phyloP scores from a whole-genome alignment of 495 filamentous ascomycete genomes.

The Tuber microsphaerosporum region DNA sequence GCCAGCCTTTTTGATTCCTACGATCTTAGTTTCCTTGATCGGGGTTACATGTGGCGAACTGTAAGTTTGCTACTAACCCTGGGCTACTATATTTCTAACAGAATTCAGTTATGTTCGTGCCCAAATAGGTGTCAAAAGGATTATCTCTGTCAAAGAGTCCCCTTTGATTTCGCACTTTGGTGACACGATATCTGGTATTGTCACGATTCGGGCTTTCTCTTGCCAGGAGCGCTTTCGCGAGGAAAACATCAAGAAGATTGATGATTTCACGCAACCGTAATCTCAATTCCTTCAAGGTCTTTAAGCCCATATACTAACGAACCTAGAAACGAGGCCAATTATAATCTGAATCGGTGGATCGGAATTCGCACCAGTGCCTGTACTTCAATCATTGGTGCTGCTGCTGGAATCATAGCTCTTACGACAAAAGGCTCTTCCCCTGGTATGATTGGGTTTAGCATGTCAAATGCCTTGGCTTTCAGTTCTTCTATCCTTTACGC shows the following conservation, averaged over 20 bases:
- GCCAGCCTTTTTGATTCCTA: conserved; percentile 45
- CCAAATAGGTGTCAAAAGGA: conserved; percentile 44
- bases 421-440: conserved; percentile 40
- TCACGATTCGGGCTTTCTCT: conserved; percentile 45
- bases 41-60: conserved; percentile 43
- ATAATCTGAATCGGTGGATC: conserved; percentile 46
- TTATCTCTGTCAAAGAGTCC: conserved; percentile 43
- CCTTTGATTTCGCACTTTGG: conserved; percentile 47
- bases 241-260: conserved; percentile 36
- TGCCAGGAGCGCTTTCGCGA: conserved; percentile 36
- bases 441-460: conserved; percentile 45
- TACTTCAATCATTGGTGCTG: conserved; percentile 43
- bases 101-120: conserved; percentile 37
- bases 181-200: conserved; percentile 45
- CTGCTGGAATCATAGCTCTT: conserved; percentile 44
- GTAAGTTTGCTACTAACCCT: conserved; percentile 16
- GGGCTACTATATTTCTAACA: not conserved
- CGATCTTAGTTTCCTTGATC: conserved; percentile 42
- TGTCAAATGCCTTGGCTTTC: conserved; percentile 43
- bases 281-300: not conserved
- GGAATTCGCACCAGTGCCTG: conserved; percentile 44
- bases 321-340: conserved; percentile 39
- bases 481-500: conserved; percentile 19
- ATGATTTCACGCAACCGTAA: conserved; percentile 31
- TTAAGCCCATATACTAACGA: conserved; percentile 2